A percentile compares a stretch with the other conserved stretches of the same genome.
These are phyloP conservation scores for Vishniacozyma victoriae DNA, from an alignment of 768 basidiomycete genomes.

Conservation along the genomic window DNA sequence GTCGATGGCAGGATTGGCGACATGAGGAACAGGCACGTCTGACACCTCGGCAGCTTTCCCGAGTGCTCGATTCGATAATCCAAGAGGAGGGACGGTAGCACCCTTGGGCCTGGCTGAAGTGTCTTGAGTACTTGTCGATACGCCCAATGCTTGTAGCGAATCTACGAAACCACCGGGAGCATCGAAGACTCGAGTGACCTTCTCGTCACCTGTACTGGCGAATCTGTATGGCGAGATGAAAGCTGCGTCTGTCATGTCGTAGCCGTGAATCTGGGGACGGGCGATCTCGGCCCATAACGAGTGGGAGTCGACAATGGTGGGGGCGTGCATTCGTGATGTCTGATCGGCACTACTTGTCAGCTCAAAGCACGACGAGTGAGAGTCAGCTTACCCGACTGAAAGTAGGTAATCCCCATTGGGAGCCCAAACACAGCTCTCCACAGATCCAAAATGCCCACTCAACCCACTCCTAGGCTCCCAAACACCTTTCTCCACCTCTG, in stretches of 20 bases:
- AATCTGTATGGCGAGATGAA: constrained; percentile 74
- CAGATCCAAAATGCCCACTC: constrained; percentile 75
- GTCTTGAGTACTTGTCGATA: constrained; percentile 35
- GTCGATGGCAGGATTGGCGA: constrained; percentile 38
- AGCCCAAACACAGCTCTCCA: constrained; percentile 80
- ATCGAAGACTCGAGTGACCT: constrained; percentile 88
- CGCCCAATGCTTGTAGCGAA: constrained; percentile 53
- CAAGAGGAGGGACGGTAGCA: constrained; percentile 87
- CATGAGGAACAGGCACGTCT: constrained; percentile 20
- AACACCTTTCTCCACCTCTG: constrained; percentile 45
- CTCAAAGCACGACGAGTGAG: not conserved
- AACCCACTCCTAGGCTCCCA: constrained; percentile 79
- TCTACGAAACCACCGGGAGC: constrained; percentile 76
- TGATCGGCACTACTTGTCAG: constrained; percentile 58
- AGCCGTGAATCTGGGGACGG: constrained; percentile 94
- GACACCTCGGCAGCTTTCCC: constrained; percentile 49
- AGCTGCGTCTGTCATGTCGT: constrained; percentile 74
- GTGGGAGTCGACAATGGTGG: constrained; percentile 32
- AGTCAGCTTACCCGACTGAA: constrained; percentile 64
- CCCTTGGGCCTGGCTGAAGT: constrained; percentile 47
- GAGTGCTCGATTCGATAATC: constrained; percentile 89
- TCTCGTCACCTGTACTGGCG: constrained; percentile 90
- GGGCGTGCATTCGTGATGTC: constrained; percentile 81
- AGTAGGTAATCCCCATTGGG: constrained; percentile 77
- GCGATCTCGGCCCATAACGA: constrained; percentile 58